Evolutionary conservation across 257 asterid species (phyloP), one percentile per base, ranked within the genome.

Genomic region (Ligustrum vulgare): DNA sequence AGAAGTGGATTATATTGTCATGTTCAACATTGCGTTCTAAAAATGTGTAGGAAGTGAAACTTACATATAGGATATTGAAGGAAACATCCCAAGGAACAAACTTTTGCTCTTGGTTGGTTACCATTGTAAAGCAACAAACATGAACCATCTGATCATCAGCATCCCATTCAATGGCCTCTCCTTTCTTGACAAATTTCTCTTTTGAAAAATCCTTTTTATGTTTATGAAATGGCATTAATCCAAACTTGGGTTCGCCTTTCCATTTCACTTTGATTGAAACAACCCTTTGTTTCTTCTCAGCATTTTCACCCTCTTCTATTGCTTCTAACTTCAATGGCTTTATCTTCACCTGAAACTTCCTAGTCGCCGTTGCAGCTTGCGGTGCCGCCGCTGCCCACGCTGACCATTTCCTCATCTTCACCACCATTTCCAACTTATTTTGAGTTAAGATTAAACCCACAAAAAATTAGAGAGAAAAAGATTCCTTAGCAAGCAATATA

Each of bases 231-330:
- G 87, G 87, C 67, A 79, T 81, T 68, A 86, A 72, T 9, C 88
- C 88, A 23, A 87, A 84, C 82, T 72, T 88, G 9, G 84, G 82
- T 79, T 86, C 91, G 10, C 92, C 95, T 84, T 83, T 87, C 97
- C 97, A 91, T 79, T 85, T 90, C 15, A 88, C 58, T 69, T 75
- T 80, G 41, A 90, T 62, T 36, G 89, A 86, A 75, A 87, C 43
- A 0, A 67, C 78, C 63, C 67, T 82, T 43, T 73, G 73, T 6
- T 56, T 54, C 35, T 31, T 68, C 11, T 37, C 54, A 3, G 62
- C 81, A 3, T 23, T 69, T 37, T 54, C 81, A 65, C 71, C 64
- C 66, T 18, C 77, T 32, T 74, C 72, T 2, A 70, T 67, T 15
- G 76, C 81, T 71, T 87, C 87, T 0, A 90, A 80, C 85, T 80